phyloP scores from a whole-genome alignment of 371 early-diverging fungal genomes.

The Mucor plumbeus region DNA sequence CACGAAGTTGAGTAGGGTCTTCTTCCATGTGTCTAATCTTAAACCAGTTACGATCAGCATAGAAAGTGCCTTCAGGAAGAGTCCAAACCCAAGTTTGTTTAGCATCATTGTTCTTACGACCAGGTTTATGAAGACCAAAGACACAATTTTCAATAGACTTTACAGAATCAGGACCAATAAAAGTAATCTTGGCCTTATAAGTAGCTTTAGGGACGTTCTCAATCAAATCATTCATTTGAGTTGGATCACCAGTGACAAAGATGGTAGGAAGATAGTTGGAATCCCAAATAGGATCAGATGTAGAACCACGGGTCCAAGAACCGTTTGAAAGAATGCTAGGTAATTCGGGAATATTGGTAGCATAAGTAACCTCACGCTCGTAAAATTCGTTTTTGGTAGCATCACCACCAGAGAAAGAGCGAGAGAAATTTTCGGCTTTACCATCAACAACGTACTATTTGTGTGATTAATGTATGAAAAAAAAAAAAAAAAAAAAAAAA shows the following conservation, averaged over 20 bases:
- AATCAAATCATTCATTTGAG: constrained; percentile 36
- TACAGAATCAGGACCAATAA: constrained; percentile 43
- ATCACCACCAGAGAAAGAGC: constrained; percentile 40
- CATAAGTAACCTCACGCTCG: constrained; percentile 56
- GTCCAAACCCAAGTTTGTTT: constrained; percentile 63
- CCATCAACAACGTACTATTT: constrained; percentile 54
- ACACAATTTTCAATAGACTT: constrained; percentile 25
- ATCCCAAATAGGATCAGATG: constrained; percentile 52
- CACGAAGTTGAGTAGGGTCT: constrained; percentile 65
- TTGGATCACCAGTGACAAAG: constrained; percentile 43
- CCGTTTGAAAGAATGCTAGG: constrained; percentile 55
- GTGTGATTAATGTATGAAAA: not conserved
- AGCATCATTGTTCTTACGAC: constrained; percentile 56
- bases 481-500: too few relatives aligned
- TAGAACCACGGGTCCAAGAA: constrained; percentile 41
- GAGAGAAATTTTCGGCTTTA: constrained; percentile 49
- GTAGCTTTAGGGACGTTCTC: constrained; percentile 26
- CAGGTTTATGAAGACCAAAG: constrained; percentile 32
- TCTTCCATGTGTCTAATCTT: constrained; percentile 62
- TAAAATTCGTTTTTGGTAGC: constrained; percentile 58
- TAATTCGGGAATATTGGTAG: constrained; percentile 54
- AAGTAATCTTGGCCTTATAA: constrained; percentile 39
- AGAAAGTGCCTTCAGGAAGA: constrained; percentile 40
- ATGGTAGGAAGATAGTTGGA: constrained; percentile 61
- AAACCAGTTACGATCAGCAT: constrained; percentile 54